Conservation (phyloP, 208 protist genomes). For the Jaenimonas drosophilae region DNA sequence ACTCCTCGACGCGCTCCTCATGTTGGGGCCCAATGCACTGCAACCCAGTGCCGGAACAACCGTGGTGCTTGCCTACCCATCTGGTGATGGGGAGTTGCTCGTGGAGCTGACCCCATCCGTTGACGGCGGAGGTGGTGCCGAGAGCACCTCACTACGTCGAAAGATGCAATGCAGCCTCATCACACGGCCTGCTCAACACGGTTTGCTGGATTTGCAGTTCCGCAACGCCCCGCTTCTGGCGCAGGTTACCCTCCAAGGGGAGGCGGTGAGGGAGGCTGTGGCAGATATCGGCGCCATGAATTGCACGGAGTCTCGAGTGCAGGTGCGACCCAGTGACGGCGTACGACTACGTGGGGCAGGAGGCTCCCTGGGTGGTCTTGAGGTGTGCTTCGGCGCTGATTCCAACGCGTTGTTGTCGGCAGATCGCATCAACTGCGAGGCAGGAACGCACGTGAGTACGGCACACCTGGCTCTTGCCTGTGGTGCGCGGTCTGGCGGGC, state of each 20-base stretch:
- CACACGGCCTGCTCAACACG: slow-evolving; percentile 41
- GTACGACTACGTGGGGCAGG: slow-evolving; percentile 38
- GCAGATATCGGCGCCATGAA: too few species aligned
- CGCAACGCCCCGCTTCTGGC: slow-evolving; percentile 19
- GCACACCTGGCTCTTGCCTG: slow-evolving; percentile 59
- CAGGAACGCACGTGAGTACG: slow-evolving; percentile 43
- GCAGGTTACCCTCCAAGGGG: background rate
- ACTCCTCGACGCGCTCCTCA: slow-evolving; percentile 55
- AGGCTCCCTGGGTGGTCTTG: slow-evolving; percentile 47
- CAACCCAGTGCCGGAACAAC: slow-evolving; percentile 7
- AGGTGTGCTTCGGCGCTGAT: slow-evolving; percentile 20
- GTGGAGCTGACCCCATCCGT: slow-evolving; percentile 36
- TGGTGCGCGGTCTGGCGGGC: too few species aligned
- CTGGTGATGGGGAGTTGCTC: slow-evolving; percentile 35
- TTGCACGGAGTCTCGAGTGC: too few species aligned
- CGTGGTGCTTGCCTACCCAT: slow-evolving; percentile 40
- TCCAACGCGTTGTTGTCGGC: slow-evolving; percentile 29
- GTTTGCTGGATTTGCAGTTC: slow-evolving; percentile 65
- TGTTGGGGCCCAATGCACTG: slow-evolving; percentile 29
- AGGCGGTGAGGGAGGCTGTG: background rate
- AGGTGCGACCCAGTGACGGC: slow-evolving; percentile 17
- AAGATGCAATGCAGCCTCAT: slow-evolving; percentile 49
- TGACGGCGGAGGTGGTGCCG: background rate
- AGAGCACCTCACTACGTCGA: slow-evolving; percentile 5
- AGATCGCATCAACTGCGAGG: slow-evolving; percentile 2